phyloP scores from a whole-genome alignment of 2,329 filamentous ascomycete species.

The Dothiorella sarmentorum region DNA sequence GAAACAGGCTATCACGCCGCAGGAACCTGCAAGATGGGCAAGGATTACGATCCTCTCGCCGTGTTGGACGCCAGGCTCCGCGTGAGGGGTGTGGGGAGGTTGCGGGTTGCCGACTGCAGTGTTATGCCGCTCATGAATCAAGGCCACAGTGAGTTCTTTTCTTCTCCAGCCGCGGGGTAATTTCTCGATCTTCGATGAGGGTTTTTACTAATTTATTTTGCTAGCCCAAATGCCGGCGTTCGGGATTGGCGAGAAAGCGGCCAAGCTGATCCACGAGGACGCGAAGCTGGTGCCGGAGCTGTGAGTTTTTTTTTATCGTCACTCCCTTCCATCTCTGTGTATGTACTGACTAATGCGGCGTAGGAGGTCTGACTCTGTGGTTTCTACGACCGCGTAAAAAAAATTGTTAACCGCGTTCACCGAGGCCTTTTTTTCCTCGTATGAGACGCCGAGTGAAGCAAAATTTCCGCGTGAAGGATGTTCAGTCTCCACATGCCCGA shows the following conservation, averaged over 20 bases:
- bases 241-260: slow-evolving; percentile 32
- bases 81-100: background rate
- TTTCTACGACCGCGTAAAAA: background rate
- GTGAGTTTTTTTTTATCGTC: no score
- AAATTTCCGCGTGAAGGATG: no score
- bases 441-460: no score
- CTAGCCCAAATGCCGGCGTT: slow-evolving; percentile 35
- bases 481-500: no score
- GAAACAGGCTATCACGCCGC: slow-evolving; percentile 11
- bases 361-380: background rate
- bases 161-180: no score
- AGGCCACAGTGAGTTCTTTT: slow-evolving; percentile 27
- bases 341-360: background rate
- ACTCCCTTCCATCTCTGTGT: background rate
- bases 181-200: no score
- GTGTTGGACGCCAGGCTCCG: background rate
- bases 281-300: background rate
- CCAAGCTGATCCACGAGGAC: slow-evolving; percentile 33
- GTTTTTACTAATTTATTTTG: no score
- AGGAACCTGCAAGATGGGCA: slow-evolving; percentile 15
- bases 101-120: slow-evolving; percentile 32
- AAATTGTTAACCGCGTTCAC: no score
- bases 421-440: no score
- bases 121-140: slow-evolving; percentile 29
- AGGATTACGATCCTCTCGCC: slow-evolving; percentile 1